These are phyloP conservation scores for Saturnispora dispora DNA, from an alignment of 805 yeast genomes.

Conservation along the genomic window DNA sequence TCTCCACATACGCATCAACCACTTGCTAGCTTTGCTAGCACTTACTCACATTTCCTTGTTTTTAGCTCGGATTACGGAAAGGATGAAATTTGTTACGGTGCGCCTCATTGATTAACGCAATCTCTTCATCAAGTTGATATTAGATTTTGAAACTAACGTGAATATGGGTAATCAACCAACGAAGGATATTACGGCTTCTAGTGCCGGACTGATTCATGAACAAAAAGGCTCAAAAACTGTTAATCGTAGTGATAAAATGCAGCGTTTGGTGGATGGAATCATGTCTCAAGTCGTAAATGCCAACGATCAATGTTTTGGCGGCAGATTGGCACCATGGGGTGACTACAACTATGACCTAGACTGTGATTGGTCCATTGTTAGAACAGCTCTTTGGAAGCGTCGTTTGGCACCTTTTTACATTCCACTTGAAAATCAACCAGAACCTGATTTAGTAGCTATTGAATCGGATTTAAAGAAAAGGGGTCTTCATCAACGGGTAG, in stretches of 20 bases:
- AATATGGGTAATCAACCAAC: background rate
- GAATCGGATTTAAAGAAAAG: conserved; percentile 34
- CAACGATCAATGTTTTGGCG: conserved; percentile 84
- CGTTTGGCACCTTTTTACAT: conserved; percentile 83
- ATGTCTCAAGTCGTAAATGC: conserved; percentile 48
- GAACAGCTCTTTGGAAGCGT: conserved; percentile 57
- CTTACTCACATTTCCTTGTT: background rate
- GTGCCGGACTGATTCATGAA: background rate
- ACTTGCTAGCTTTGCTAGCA: no score
- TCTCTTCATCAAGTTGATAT: background rate
- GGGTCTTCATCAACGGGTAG: conserved; percentile 3
- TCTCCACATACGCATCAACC: no score
- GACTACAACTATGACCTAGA: conserved; percentile 72
- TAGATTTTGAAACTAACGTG: background rate
- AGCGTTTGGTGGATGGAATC: conserved; percentile 47
- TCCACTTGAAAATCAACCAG: conserved; percentile 75
- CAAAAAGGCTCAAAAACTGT: background rate
- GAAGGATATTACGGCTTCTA: background rate
- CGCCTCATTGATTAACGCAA: background rate
- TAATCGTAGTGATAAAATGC: conserved; percentile 24
- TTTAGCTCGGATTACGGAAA: background rate
- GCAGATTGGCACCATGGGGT: conserved; percentile 86
- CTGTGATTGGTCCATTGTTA: conserved; percentile 66
- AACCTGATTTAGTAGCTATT: conserved; percentile 67
- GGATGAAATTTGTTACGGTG: background rate